Evolutionary conservation across 495 filamentous ascomycete species (phyloP).

Genomic region (Hypoxylon intermedium): DNA sequence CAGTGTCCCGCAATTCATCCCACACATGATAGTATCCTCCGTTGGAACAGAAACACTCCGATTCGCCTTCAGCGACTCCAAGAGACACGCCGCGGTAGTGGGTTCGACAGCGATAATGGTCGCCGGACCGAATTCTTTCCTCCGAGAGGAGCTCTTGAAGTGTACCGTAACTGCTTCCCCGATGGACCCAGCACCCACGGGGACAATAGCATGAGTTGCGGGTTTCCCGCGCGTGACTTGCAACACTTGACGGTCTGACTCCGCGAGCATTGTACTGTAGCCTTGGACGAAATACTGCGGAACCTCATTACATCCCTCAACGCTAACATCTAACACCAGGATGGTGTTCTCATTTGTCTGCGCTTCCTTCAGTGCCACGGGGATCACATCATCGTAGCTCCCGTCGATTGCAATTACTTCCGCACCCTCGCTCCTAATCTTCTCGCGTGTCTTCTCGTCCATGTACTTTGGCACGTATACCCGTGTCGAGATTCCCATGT

Average conservation of each 20-base stretch:
- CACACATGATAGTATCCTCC: constrained; percentile 67
- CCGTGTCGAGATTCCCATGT: constrained; percentile 56
- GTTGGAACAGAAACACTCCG: constrained; percentile 56
- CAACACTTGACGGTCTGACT: constrained; percentile 63
- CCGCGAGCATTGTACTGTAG: constrained; percentile 69
- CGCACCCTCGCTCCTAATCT: constrained; percentile 65
- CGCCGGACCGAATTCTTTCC: constrained; percentile 17
- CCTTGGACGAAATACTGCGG: constrained; percentile 74
- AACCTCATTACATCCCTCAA: constrained; percentile 65
- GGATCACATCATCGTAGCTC: constrained; percentile 64
- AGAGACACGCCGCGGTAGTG: constrained; percentile 64
- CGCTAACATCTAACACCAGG: constrained; percentile 69
- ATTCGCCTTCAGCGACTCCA: constrained; percentile 56
- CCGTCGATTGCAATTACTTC: constrained; percentile 57
- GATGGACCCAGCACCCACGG: constrained; percentile 71
- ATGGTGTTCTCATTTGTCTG: constrained; percentile 47
- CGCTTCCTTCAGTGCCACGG: constrained; percentile 52
- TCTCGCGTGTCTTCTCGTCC: constrained; percentile 54
- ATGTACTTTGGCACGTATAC: constrained; percentile 67
- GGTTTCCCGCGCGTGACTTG: constrained; percentile 37
- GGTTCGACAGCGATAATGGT: constrained; percentile 65
- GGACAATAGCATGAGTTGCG: constrained; percentile 58
- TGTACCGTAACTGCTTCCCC: constrained; percentile 64
- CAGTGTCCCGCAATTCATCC: constrained; percentile 71
- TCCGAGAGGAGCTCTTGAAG: constrained; percentile 54